Base-by-base conservation (phyloP, 2,329 filamentous ascomycete genomes). In the Neopestalotiopsis sp. region DNA sequence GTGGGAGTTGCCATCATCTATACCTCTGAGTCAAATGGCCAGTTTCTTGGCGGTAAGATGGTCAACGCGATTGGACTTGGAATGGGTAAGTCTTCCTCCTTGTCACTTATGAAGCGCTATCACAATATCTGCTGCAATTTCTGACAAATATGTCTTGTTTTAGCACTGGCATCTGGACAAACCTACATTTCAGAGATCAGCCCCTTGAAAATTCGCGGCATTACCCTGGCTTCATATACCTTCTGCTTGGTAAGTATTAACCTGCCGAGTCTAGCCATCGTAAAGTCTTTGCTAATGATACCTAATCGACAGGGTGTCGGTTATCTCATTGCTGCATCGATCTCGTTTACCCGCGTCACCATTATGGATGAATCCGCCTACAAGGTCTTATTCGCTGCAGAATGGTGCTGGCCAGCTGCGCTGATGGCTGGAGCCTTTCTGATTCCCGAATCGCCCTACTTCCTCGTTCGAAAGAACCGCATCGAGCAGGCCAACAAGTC, bases 11-110 rank as follows among this genome's bases (percentile, higher is more conserved):
- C 64, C 49, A 66, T 66, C 32, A 45, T 58, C 14, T 66, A 57
- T 34, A 66, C 64, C 14, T 45, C 64, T 6, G 40, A 45, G 20
- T 7, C 49, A 6, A 66, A 66, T 57, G 64, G 64, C 10, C 64
- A 66, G 24, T 66, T 66, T 24, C 64, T 66, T 13, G 64, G 64
- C n/a, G 64, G 64, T 24, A 66, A 66, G 64, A 66, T 66, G 64
- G 64, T 66, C 38, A 66, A 66, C 32, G 64, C 64, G 12, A 6
- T 38, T 9, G 64, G 64, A 14, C 49, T 66, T 9, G 64, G 64
- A 56, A 66, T 66, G 64, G 64, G 64, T 66, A 40, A 57, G 49
- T 20, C 24, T 28, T 28, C 24, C 24, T 28, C 24, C 24, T 28
- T 52, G 20, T 38, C 34, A 38, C 14, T 14, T 58, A 4, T 42